Evolutionary conservation across 2,329 filamentous ascomycete species (phyloP).

Genomic region (Fusarium sp.): DNA sequence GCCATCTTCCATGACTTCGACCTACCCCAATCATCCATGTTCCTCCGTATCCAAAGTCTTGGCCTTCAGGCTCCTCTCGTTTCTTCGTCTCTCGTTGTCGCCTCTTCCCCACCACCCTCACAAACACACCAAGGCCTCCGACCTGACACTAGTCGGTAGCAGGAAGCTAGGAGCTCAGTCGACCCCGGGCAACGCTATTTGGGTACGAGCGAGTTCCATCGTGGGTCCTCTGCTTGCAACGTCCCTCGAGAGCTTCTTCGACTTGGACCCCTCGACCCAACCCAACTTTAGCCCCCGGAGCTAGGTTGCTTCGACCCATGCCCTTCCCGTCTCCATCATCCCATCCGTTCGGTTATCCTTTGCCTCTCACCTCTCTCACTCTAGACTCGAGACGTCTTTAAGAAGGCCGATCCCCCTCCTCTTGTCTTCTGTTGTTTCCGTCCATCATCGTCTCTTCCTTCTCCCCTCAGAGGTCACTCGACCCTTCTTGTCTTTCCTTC

Average conservation of each 20-base stretch:
- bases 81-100: conserved; percentile 1
- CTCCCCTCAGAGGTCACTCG: conserved; percentile 30
- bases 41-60: conserved; percentile 38
- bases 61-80: conserved; percentile 29
- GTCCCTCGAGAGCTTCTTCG: conserved; percentile 16
- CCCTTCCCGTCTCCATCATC: conserved; percentile 17
- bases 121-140: neutral
- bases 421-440: neutral
- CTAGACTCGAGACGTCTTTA: conserved; percentile 28
- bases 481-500: conserved; percentile 27
- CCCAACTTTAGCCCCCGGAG: conserved; percentile 5
- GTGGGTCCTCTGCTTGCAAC: conserved; percentile 13
- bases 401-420: conserved; percentile 28
- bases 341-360: conserved; percentile 6
- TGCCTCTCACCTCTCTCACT: conserved; percentile 6
- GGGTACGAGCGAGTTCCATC: neutral
- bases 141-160: conserved; percentile 30
- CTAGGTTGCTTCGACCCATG: conserved; percentile 7
- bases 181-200: conserved; percentile 13
- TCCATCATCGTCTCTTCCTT: conserved; percentile 24
- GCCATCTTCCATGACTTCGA: conserved; percentile 21
- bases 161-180: conserved; percentile 15
- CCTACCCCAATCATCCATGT: conserved; percentile 41
- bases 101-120: conserved; percentile 24
- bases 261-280: conserved; percentile 18